A percentile compares a stretch with the other conserved stretches of the same genome.
Conservation (phyloP, 192 early-diverging fungal genomes). For the Geranomyces variabilis region DNA sequence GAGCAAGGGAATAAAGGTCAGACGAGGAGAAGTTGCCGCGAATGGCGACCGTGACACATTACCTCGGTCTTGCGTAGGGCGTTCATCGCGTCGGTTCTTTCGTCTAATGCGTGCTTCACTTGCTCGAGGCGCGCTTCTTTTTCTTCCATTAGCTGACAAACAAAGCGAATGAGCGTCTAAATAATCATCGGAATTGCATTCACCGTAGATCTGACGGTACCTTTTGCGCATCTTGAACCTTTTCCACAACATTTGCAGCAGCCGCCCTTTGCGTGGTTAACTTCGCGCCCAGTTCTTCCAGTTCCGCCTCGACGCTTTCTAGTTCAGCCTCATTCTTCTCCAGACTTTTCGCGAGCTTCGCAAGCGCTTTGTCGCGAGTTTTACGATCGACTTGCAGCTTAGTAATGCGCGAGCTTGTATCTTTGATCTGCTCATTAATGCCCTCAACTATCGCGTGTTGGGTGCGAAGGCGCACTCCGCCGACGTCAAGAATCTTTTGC, state of each 20-base stretch:
- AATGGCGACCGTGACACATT: neutral
- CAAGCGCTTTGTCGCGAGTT: slow-evolving; percentile 74
- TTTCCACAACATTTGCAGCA: slow-evolving; percentile 46
- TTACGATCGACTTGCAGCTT: slow-evolving; percentile 74
- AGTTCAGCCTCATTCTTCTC: slow-evolving; percentile 67
- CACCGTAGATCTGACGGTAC: too few species aligned
- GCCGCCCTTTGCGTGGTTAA: slow-evolving; percentile 54
- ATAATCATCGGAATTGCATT: too few species aligned
- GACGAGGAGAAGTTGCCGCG: neutral
- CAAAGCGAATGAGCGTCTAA: neutral
- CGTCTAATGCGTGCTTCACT: slow-evolving; percentile 71
- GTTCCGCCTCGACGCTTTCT: slow-evolving; percentile 64
- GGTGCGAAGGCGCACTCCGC: slow-evolving; percentile 81
- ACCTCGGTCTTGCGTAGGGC: slow-evolving; percentile 69
- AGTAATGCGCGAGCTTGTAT: slow-evolving; percentile 67
- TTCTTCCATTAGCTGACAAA: slow-evolving; percentile 58
- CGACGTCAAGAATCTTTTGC: slow-evolving; percentile 87
- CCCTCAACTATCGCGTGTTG: slow-evolving; percentile 87
- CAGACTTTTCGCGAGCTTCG: slow-evolving; percentile 69
- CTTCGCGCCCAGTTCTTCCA: slow-evolving; percentile 62
- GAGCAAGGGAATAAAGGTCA: neutral
- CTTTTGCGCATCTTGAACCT: slow-evolving; percentile 47
- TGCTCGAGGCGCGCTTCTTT: slow-evolving; percentile 68
- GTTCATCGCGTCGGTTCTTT: slow-evolving; percentile 56
- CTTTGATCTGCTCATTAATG: slow-evolving; percentile 75